phyloP scores from a whole-genome alignment of 2,329 filamentous ascomycete species.

The Lasiodiplodia sp. region DNA sequence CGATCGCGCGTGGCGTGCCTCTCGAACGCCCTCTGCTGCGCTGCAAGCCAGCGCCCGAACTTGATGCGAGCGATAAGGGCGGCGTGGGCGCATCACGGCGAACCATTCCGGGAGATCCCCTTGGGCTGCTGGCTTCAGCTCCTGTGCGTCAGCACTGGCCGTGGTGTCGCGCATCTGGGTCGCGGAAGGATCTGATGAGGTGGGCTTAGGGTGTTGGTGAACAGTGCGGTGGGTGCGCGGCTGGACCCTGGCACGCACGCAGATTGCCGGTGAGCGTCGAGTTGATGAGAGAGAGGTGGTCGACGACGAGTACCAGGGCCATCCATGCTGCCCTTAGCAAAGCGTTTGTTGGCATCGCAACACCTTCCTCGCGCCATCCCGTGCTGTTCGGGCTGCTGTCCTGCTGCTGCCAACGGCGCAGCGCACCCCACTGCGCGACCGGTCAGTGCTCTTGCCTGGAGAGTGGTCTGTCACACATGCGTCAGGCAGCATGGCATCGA shows the following conservation, averaged over 20 bases:
- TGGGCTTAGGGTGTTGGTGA: constrained; percentile 17
- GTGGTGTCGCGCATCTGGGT: constrained; percentile 23
- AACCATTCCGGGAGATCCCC: constrained; percentile 26
- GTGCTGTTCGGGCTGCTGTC: constrained; percentile 19
- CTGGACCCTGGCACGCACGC: constrained; percentile 19
- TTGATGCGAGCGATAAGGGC: constrained; percentile 11
- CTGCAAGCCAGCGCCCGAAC: constrained; percentile 8
- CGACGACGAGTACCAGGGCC: not conserved
- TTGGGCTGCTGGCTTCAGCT: constrained; percentile 5
- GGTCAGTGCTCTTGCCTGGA: constrained; percentile 10
- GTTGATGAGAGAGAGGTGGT: not conserved
- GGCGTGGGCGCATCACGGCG: constrained; percentile 15
- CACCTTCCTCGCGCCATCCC: constrained; percentile 22
- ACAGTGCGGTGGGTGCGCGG: constrained; percentile 11
- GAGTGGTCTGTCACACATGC: constrained; percentile 20
- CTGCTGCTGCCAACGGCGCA: constrained; percentile 10
- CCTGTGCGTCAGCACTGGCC: constrained; percentile 18
- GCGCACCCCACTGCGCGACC: constrained; percentile 22
- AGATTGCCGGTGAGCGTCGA: constrained; percentile 18
- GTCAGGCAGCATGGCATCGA: constrained; percentile 19
- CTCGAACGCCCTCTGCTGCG: not conserved
- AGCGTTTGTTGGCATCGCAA: constrained; percentile 22
- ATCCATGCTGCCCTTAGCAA: constrained; percentile 19
- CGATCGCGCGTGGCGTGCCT: constrained; percentile 7
- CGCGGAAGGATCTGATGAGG: constrained; percentile 24